Conservation (phyloP, 768 basidiomycete species). For the Lepiota brunneoincarnata region DNA sequence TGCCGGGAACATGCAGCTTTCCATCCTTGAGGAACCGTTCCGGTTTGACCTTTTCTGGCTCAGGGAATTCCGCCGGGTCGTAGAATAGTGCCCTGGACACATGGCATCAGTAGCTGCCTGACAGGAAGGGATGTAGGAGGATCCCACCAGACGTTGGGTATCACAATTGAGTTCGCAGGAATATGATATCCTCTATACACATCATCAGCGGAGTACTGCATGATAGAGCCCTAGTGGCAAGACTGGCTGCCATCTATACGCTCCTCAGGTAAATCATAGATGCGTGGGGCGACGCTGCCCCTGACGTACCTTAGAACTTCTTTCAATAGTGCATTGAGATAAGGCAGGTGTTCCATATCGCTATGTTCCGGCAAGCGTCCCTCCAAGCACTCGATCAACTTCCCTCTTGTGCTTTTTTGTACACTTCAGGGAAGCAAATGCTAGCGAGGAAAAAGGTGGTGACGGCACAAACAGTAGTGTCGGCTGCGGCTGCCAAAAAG, state of each 20-base stretch:
- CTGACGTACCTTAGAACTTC: slow-evolving; percentile 15
- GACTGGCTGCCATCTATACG: slow-evolving; percentile 1
- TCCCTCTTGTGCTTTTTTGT: slow-evolving; percentile 19
- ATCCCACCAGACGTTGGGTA: slow-evolving; percentile 6
- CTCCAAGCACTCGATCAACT: slow-evolving; percentile 20
- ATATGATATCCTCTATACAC: slow-evolving; percentile 13
- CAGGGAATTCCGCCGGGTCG: slow-evolving; percentile 41
- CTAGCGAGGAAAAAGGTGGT: slow-evolving; percentile 16
- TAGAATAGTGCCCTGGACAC: slow-evolving; percentile 33
- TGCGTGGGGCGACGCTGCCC: no score
- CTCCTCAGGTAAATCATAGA: no score
- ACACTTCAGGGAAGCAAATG: slow-evolving; percentile 14
- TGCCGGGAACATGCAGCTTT: slow-evolving; percentile 21
- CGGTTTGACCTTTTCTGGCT: slow-evolving; percentile 46
- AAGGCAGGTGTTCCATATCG: slow-evolving; percentile 15
- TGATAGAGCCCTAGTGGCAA: slow-evolving; percentile 6
- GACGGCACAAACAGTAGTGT: slow-evolving; percentile 15
- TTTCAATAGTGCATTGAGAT: slow-evolving; percentile 16
- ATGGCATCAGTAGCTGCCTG: slow-evolving; percentile 20
- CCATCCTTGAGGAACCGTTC: slow-evolving; percentile 43
- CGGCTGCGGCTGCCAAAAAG: slow-evolving; percentile 30
- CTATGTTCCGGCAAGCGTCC: slow-evolving; percentile 15
- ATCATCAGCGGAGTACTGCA: slow-evolving; percentile 11
- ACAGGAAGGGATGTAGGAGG: neutral
- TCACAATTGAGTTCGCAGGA: slow-evolving; percentile 6